Conservation (phyloP, 2,329 filamentous ascomycete genomes). For the Penicillium sumatraense region DNA sequence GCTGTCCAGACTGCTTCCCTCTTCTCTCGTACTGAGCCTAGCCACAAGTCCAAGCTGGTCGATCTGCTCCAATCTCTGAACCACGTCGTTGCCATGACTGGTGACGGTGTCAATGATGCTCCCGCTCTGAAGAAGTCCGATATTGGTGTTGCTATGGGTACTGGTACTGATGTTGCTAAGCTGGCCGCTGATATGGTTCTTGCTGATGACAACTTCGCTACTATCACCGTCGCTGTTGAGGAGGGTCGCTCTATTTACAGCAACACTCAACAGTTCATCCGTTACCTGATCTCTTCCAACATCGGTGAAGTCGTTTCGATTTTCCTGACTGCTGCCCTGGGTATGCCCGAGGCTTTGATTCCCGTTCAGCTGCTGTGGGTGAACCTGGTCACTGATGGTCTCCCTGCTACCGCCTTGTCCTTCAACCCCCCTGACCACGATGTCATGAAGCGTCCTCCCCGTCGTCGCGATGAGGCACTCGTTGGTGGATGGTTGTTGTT, state of each 20-base stretch:
- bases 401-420: conserved; percentile 92
- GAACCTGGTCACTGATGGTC: conserved; percentile 95
- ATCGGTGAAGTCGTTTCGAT: conserved; percentile 99
- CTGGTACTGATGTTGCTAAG: conserved; percentile 95
- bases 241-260: conserved; percentile 98
- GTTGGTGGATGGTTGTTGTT: conserved; percentile 97
- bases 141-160: conserved; percentile 98
- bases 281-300: conserved; percentile 98
- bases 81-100: conserved; percentile 98
- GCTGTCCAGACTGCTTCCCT: conserved; percentile 85
- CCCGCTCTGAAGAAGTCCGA: conserved; percentile 98
- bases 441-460: conserved; percentile 90
- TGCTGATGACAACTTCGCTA: conserved; percentile 98
- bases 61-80: conserved; percentile 91
- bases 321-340: conserved; percentile 92
- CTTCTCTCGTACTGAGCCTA: conserved; percentile 94
- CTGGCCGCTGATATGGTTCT: conserved; percentile 98
- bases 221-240: conserved; percentile 93
- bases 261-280: conserved; percentile 99
- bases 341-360: conserved; percentile 96
- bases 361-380: conserved; percentile 98
- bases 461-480: conserved; percentile 89
- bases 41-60: conserved; percentile 96
- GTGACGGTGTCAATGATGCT: conserved; percentile 97
- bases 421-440: conserved; percentile 99